Base-by-base conservation (phyloP, 2,329 filamentous ascomycete genomes). In the Colletotrichum lini region DNA sequence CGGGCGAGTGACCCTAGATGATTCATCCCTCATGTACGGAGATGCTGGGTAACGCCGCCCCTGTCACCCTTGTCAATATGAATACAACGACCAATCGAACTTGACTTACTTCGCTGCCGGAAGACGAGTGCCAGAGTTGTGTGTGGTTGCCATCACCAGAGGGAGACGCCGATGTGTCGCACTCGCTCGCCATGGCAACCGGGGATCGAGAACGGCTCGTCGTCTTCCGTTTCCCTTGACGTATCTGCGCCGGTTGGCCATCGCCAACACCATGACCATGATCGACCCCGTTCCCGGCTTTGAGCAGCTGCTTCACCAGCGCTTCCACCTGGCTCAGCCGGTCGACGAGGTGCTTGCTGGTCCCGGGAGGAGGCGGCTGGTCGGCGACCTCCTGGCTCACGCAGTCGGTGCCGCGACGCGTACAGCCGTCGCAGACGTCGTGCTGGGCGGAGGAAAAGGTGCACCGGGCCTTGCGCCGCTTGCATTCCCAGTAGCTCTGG, bases 311-410 rank as follows among this genome's bases (percentile, higher is more conserved):
- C 3, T 78, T 78, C 3, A 83, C 75, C 7, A 83, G 60, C 0
- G 76, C 77, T 57, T 85, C 83, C 26, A 84, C 77, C 6, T 81
- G 78, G 2, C 76, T 75, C 13, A 82, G 68, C n/a, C 80, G 77
- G 49, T 82, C 78, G 2, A 60, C 66, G 13, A 79, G 75, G 18
- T 85, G 81, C 30, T 67, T 67, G 15, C 61, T 66, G 23, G 54
- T 50, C 23, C 63, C 67, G 12, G 63, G 42, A 26, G 67, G 67
- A 7, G 67, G 67, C 2, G 80, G 79, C 21, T 82, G 81, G 60
- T 88, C 85, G 2, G 64, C 47, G 9, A 26, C 16, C 21, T 68
- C 68, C 71, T 89, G 87, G 65, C 84, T 82, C 56, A 87, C 75
- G 66, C 87, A 88, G 40, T 74, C 74, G 0, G 80, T 79, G 0